Base-by-base conservation (phyloP, 2,329 filamentous ascomycete genomes). In the Geosmithia morbida region DNA sequence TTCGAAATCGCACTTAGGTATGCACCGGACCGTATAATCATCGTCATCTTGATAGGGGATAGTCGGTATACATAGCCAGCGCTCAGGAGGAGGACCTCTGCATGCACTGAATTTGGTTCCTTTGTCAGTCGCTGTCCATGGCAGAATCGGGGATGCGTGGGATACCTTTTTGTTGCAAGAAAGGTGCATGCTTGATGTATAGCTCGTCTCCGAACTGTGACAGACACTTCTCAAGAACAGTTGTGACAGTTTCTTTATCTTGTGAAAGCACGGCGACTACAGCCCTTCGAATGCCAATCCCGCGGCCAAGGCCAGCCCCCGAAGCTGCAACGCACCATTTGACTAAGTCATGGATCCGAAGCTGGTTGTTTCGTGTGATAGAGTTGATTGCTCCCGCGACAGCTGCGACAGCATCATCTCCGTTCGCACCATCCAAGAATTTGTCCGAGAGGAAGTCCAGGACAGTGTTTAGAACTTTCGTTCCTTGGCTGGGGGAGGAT, bases 1-100 rank as follows among this genome's bases (percentile, higher is more conserved):
- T 94, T 95, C 1, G 92, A 96, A 33, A 96, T 80, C 7, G 82
- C 75, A 51, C 77, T 81, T 45, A 95, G 70, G 57, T 94, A 94
- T 1, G 72, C 59, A 17, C 81, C 76, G 1, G 87, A 87, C 47
- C 84, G 80, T 46, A 86, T 74, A 30, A 88, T 67, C 50, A 84
- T 72, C 2, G 74, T 73, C 1, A 96, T 62, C 51, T 81, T 81
- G 54, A 83, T 71, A 0, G 82, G 77, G 2, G 79, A 70, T 16
- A 73, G 64, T 43, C 85, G 76, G 51, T 85, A 72, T 1, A 94
- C 68, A 57, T 87, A 88, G 10, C 88, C 87, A 13, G 86, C 83
- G 43, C 77, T 72, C 2, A 97, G 69, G 1, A 95, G 75, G 2
- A 96, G 66, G 7, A 85, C 73, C 62, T 97, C 87, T 1, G 85